A percentile compares a stretch with the other conserved stretches of the same genome.
Evolutionary conservation across 306 rosid genomes (phyloP).

Genomic region (Castanospermum australe): DNA sequence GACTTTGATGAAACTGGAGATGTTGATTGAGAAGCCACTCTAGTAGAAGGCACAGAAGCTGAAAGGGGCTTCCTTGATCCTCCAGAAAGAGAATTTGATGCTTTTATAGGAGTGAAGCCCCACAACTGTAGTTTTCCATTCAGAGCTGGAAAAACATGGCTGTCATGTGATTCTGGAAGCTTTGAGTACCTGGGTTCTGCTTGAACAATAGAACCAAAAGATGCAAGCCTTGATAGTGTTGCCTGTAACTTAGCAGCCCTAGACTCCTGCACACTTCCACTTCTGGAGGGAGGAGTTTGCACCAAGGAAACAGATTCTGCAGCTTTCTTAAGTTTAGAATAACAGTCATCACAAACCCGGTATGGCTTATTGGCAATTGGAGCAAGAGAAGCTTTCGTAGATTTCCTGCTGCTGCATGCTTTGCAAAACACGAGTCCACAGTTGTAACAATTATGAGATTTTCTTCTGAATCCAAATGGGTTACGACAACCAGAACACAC

Average conservation of each 20-base stretch:
- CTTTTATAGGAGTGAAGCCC: slow-evolving; percentile 25
- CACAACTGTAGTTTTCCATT: slow-evolving; percentile 33
- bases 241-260: slow-evolving; percentile 50
- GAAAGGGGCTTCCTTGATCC: slow-evolving; percentile 29
- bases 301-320: slow-evolving; percentile 46
- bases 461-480: slow-evolving; percentile 89
- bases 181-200: slow-evolving; percentile 52
- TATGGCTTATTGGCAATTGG: slow-evolving; percentile 68
- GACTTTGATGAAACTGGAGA: slow-evolving; percentile 53
- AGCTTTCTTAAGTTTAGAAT: slow-evolving; percentile 61
- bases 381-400: slow-evolving; percentile 88
- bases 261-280: slow-evolving; percentile 42
- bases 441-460: slow-evolving; percentile 93
- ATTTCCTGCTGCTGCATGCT: slow-evolving; percentile 80
- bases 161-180: slow-evolving; percentile 32
- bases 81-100: slow-evolving; percentile 24
- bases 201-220: slow-evolving; percentile 65
- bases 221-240: slow-evolving; percentile 70
- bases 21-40: slow-evolving; percentile 45
- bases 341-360: slow-evolving; percentile 93
- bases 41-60: slow-evolving; percentile 41
- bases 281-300: slow-evolving; percentile 48
- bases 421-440: slow-evolving; percentile 96
- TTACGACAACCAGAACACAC: slow-evolving; percentile 74
- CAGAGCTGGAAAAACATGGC: slow-evolving; percentile 41